These are phyloP conservation scores for Colletotrichum shisoi DNA, from an alignment of 2,329 filamentous ascomycete species.

Conservation along the genomic window DNA sequence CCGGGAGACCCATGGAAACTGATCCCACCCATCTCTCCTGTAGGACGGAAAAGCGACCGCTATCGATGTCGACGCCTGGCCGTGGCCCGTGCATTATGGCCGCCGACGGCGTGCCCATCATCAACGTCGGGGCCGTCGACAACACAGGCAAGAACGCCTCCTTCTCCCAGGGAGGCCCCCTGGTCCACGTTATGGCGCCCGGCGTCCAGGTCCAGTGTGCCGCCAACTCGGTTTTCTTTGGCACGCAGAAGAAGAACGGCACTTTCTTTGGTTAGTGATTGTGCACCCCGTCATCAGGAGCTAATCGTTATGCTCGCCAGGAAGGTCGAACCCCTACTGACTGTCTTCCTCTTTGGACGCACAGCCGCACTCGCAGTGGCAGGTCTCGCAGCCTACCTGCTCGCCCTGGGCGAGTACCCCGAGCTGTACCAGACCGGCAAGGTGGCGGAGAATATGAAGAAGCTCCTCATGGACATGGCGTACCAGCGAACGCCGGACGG, in stretches of 20 bases:
- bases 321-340: no score
- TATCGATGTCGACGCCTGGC: conserved; percentile 3
- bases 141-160: conserved; percentile 12
- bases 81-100: not conserved
- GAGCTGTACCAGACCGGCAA: conserved; percentile 1
- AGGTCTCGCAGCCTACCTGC: conserved; percentile 13
- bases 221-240: not conserved
- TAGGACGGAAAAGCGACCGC: not conserved
- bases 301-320: no score
- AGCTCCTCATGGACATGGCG: conserved; percentile 15
- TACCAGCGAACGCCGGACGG: conserved; percentile 8
- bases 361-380: conserved; percentile 4
- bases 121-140: conserved; percentile 16
- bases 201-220: conserved; percentile 1
- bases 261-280: no score
- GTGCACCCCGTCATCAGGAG: no score
- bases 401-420: conserved; percentile 1
- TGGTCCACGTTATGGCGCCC: conserved; percentile 17
- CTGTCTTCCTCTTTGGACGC: not conserved
- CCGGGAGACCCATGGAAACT: no score
- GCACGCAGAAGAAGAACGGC: no score
- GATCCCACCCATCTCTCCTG: no score
- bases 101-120: not conserved
- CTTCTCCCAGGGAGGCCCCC: conserved; percentile 11
- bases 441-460: conserved; percentile 12